A percentile compares a stretch with the other conserved stretches of the same genome.
Evolutionary conservation across 192 early-diverging fungal species (phyloP).

Genomic region (Dissophora globulifera): DNA sequence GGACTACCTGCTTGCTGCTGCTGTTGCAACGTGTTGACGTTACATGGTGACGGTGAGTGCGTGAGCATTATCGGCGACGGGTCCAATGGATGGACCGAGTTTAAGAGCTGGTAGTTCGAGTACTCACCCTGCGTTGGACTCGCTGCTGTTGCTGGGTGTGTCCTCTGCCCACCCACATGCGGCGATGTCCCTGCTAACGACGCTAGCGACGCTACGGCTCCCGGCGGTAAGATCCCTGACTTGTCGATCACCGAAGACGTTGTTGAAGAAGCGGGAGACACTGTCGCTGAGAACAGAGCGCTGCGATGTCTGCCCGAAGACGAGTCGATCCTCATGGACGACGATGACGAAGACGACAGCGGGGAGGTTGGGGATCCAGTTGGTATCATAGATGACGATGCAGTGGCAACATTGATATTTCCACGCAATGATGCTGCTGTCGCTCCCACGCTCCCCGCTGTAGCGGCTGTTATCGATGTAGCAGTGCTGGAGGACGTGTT

Average conservation of each 20-base stretch:
- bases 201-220: background rate
- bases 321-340: conserved; percentile 18
- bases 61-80: background rate
- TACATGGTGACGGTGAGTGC: no score
- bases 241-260: conserved; percentile 20
- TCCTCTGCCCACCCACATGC: background rate
- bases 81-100: conserved; percentile 31
- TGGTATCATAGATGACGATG: background rate
- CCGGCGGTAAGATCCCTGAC: background rate
- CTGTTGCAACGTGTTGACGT: no score
- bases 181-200: background rate
- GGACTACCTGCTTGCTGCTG: background rate
- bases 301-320: background rate
- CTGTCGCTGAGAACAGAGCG: conserved; percentile 6
- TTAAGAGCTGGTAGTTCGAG: background rate
- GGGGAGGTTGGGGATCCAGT: conserved; percentile 22
- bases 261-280: conserved; percentile 30
- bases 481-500: background rate
- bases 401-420: background rate
- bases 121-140: no score
- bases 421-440: background rate
- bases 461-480: no score
- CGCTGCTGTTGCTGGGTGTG: no score
- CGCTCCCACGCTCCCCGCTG: background rate
- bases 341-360: conserved; percentile 27